phyloP scores from a whole-genome alignment of 768 basidiomycete species.

The Tylopilus cervinicoccineus region DNA sequence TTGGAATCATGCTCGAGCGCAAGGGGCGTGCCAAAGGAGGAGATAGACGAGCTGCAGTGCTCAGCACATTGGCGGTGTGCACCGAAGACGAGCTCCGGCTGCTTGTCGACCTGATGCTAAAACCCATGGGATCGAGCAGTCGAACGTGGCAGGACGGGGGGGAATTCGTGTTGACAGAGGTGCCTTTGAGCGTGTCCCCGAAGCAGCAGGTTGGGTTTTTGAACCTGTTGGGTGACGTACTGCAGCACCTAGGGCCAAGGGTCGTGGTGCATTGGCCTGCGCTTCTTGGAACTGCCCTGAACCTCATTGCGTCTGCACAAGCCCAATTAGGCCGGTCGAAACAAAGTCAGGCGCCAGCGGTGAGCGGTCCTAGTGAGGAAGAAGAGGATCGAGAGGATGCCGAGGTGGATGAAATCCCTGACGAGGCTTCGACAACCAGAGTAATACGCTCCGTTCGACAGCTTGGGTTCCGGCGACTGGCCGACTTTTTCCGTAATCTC shows the following conservation, averaged over 20 bases:
- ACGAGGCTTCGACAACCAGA: slow-evolving; percentile 30
- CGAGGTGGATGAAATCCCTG: slow-evolving; percentile 34
- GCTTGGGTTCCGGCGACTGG: slow-evolving; percentile 78
- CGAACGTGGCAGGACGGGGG: slow-evolving; percentile 18
- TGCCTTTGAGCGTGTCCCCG: slow-evolving; percentile 35
- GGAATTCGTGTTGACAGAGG: slow-evolving; percentile 29
- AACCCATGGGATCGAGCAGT: slow-evolving; percentile 49
- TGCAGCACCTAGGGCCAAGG: slow-evolving; percentile 77
- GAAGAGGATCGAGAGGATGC: slow-evolving; percentile 33
- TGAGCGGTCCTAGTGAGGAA: slow-evolving; percentile 22
- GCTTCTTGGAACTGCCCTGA: slow-evolving; percentile 65
- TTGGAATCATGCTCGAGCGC: slow-evolving; percentile 83
- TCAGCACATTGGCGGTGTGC: slow-evolving; percentile 68
- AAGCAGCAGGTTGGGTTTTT: slow-evolving; percentile 85
- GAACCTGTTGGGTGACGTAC: slow-evolving; percentile 76
- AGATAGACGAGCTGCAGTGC: slow-evolving; percentile 67
- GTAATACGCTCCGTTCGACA: slow-evolving; percentile 67
- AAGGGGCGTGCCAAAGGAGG: slow-evolving; percentile 64
- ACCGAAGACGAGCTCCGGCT: slow-evolving; percentile 67
- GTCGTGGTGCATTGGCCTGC: slow-evolving; percentile 69
- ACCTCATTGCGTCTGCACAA: slow-evolving; percentile 66
- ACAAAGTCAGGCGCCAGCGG: slow-evolving; percentile 18
- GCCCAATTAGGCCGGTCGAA: slow-evolving; percentile 37
- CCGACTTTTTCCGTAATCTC: slow-evolving; percentile 81
- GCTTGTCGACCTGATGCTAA: slow-evolving; percentile 85